A percentile compares a stretch with the other conserved stretches of the same genome.
phyloP scores from a whole-genome alignment of 257 asterid genomes.

The Solanum raphanifolium region DNA sequence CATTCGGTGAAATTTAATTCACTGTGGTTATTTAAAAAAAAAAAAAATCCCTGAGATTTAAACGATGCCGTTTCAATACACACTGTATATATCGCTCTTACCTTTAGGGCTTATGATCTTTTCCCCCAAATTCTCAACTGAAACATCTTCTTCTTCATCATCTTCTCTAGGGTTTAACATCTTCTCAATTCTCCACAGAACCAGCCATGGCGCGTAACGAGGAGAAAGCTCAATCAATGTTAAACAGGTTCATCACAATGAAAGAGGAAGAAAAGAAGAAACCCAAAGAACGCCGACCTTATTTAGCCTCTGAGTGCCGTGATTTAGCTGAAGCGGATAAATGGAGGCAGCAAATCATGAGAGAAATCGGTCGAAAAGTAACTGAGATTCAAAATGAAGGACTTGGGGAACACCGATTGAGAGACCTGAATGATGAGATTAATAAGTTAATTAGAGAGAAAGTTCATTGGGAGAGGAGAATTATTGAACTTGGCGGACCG shows the following conservation, averaged over 20 bases:
- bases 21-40: neutral
- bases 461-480: slow-evolving; percentile 85
- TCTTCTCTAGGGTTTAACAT: neutral
- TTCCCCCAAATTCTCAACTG: neutral
- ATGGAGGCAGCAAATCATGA: slow-evolving; percentile 97
- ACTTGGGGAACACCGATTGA: slow-evolving; percentile 74
- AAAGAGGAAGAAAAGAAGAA: slow-evolving; percentile 80
- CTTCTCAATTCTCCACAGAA: neutral
- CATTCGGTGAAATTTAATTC: neutral
- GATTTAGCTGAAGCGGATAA: slow-evolving; percentile 94
- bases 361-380: slow-evolving; percentile 88
- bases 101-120: neutral
- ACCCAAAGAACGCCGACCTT: slow-evolving; percentile 95
- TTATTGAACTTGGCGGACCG: slow-evolving; percentile 83
- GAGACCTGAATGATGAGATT: slow-evolving; percentile 93
- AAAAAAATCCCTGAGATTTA: neutral
- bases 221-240: slow-evolving; percentile 97
- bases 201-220: slow-evolving; percentile 92
- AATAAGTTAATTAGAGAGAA: slow-evolving; percentile 89
- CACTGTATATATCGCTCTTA: neutral
- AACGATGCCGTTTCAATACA: neutral
- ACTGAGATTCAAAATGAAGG: slow-evolving; percentile 95
- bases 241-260: slow-evolving; percentile 80
- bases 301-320: slow-evolving; percentile 92
- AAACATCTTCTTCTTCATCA: neutral